phyloP scores from a whole-genome alignment of 306 rosid species.

The Casuarina equisetifolia region DNA sequence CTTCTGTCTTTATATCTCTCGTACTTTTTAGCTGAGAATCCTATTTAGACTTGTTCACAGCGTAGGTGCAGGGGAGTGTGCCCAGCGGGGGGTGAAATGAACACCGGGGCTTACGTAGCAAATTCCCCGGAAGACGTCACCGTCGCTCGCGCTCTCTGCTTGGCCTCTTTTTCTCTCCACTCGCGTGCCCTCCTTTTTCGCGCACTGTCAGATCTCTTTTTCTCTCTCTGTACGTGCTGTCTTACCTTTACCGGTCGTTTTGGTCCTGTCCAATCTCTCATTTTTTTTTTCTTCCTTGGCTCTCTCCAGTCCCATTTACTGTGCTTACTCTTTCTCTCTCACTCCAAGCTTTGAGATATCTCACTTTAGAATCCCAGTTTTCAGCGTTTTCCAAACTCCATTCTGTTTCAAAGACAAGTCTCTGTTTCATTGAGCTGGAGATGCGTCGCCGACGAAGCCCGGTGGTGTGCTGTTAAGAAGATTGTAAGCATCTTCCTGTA shows the following conservation, averaged over 20 bases:
- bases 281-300: not conserved
- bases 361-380: conserved; percentile 30
- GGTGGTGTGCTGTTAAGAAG: conserved; percentile 19
- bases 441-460: conserved; percentile 40
- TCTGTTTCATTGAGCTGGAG: conserved; percentile 35
- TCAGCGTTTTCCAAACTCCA: conserved; percentile 22
- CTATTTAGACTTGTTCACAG: not conserved
- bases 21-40: not conserved
- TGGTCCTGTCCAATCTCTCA: conserved; percentile 41
- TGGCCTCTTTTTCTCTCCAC: conserved; percentile 7
- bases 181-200: conserved; percentile 49
- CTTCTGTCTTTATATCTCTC: not conserved
- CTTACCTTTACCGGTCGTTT: conserved; percentile 12
- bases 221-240: conserved; percentile 19
- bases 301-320: conserved; percentile 39
- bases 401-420: conserved; percentile 23
- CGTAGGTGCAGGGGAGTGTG: not conserved
- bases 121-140: conserved; percentile 31
- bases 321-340: conserved; percentile 5
- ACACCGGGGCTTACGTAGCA: conserved; percentile 27
- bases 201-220: conserved; percentile 33
- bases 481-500: conserved; percentile 27
- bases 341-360: conserved; percentile 24
- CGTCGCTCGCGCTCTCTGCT: not conserved
- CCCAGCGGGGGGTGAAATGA: not conserved